Evolutionary conservation across 768 basidiomycete genomes (phyloP).

Genomic region (Boletus reticulatus): DNA sequence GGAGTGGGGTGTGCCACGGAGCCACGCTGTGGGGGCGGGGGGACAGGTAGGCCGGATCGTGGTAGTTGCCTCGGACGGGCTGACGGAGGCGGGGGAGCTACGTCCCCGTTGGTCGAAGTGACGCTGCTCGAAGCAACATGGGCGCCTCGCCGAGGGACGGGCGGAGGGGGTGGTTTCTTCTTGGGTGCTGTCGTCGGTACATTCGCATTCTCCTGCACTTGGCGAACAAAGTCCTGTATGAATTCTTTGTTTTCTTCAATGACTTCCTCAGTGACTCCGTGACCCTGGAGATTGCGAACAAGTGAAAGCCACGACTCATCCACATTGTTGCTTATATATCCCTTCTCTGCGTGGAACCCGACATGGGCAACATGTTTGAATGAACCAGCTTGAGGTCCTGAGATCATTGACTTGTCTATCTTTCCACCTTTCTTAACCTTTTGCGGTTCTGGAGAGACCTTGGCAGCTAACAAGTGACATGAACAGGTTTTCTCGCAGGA

Average conservation of each 20-base stretch:
- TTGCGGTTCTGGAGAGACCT: conserved; percentile 52
- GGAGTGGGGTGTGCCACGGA: conserved; percentile 27
- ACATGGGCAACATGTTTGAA: conserved; percentile 94
- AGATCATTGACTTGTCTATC: conserved; percentile 93
- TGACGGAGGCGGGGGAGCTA: conserved; percentile 30
- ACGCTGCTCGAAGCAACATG: conserved; percentile 27
- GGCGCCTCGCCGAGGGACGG: conserved; percentile 31
- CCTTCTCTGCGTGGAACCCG: conserved; percentile 86
- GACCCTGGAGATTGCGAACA: conserved; percentile 58
- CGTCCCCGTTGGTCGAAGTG: conserved; percentile 20
- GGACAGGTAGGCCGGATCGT: neutral
- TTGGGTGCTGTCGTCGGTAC: conserved; percentile 35
- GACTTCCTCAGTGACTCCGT: conserved; percentile 65
- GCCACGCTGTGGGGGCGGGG: conserved; percentile 25
- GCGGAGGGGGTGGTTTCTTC: conserved; percentile 30
- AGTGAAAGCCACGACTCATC: conserved; percentile 87
- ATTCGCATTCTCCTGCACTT: conserved; percentile 35
- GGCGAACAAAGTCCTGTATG: conserved; percentile 77
- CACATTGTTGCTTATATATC: conserved; percentile 83
- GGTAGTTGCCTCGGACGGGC: conserved; percentile 36
- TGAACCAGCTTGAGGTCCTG: conserved; percentile 70
- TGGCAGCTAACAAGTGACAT: conserved; percentile 34
- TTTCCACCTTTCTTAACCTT: conserved; percentile 62
- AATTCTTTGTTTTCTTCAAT: conserved; percentile 83
- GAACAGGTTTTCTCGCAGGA: neutral